phyloP scores from a whole-genome alignment of 441 rosid genomes.

The Raphanus hybrid region DNA sequence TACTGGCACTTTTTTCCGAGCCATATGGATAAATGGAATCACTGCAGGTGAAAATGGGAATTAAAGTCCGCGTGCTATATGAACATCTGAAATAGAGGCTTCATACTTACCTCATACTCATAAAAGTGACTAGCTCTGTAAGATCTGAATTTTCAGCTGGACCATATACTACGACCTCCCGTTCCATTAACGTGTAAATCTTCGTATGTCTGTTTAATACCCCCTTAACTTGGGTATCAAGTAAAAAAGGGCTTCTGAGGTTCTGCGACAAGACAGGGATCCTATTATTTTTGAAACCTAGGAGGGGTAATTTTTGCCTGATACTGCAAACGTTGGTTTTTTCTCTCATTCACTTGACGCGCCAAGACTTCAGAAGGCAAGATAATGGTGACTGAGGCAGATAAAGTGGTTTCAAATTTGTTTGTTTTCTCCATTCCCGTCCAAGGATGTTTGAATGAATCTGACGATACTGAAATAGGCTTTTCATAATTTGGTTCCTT shows the following conservation, averaged over 20 bases:
- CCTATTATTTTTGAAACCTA: background rate
- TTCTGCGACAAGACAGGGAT: background rate
- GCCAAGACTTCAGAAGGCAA: background rate
- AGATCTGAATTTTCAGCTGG: background rate
- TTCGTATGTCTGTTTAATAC: background rate
- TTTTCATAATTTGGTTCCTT: no score
- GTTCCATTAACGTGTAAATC: background rate
- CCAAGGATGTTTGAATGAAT: no score
- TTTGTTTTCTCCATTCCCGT: background rate
- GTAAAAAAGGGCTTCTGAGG: background rate
- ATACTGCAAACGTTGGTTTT: background rate
- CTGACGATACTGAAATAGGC: no score
- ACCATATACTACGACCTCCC: background rate
- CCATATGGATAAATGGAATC: background rate
- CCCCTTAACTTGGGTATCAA: background rate
- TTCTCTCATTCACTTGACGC: no score
- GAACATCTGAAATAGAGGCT: background rate
- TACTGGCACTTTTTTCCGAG: background rate
- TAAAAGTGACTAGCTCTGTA: background rate
- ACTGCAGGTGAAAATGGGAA: background rate
- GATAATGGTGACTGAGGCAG: background rate
- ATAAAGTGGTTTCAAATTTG: background rate
- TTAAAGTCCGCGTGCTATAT: background rate
- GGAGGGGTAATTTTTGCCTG: background rate
- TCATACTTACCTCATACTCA: no score